These are phyloP conservation scores for Houttuynia cordata DNA, from an alignment of 164 flowering plant species.

Conservation along the genomic window DNA sequence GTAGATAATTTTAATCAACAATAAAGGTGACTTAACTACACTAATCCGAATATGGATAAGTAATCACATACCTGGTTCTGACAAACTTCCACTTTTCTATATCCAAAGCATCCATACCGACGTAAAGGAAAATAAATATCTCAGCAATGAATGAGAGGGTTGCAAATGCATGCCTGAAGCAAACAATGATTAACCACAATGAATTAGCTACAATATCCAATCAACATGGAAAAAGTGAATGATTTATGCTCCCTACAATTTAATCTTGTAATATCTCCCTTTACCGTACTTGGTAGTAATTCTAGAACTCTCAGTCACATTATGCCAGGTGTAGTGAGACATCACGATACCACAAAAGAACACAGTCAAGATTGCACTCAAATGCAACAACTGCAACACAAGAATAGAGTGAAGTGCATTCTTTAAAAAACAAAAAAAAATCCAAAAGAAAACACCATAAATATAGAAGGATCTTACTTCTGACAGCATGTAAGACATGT, in stretches of 20 bases:
- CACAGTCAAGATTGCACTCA: conserved; percentile 85
- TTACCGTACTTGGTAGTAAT: conserved; percentile 45
- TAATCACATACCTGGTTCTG: conserved; percentile 18
- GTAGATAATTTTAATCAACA: too few species aligned
- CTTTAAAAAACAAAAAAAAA: not conserved
- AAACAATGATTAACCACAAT: conserved; percentile 6
- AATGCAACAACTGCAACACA: conserved; percentile 54
- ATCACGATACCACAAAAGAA: conserved; percentile 93
- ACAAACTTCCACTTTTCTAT: conserved; percentile 51
- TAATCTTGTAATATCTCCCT: not conserved
- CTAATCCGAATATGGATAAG: too few species aligned
- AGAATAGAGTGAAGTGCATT: conserved; percentile 1
- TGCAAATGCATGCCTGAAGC: conserved; percentile 76
- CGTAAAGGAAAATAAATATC: conserved; percentile 83
- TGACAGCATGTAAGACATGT: conserved; percentile 77
- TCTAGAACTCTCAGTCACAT: conserved; percentile 90
- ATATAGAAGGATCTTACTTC: conserved; percentile 44
- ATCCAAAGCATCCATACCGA: conserved; percentile 96
- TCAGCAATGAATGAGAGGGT: conserved; percentile 80
- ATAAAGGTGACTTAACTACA: too few species aligned
- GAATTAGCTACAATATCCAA: conserved; percentile 15
- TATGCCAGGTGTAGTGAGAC: conserved; percentile 96
- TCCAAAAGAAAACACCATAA: not conserved
- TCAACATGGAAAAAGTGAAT: conserved; percentile 8
- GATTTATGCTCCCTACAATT: not conserved